Evolutionary conservation across 441 rosid species (phyloP).

Genomic region (Dalechampia spathulata): DNA sequence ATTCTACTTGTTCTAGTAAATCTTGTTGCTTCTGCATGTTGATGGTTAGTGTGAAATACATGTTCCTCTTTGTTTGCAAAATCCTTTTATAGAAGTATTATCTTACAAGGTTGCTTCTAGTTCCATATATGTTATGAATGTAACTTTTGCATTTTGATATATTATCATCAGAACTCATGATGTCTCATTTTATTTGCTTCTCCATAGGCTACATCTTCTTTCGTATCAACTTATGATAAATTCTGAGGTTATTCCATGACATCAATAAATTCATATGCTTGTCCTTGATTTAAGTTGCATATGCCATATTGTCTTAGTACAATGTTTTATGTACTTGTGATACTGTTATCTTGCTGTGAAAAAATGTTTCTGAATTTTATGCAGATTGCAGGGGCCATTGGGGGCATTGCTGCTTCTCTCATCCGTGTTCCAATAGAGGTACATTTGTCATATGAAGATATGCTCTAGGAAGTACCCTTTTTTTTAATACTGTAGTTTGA

Average conservation of each 20-base stretch:
- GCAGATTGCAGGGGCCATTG: slow-evolving; percentile 94
- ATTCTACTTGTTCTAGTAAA: slow-evolving; percentile 5
- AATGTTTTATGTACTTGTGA: slow-evolving; percentile 3
- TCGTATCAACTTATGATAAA: slow-evolving; percentile 5
- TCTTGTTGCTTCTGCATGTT: not conserved
- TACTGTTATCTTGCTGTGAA: slow-evolving; percentile 10
- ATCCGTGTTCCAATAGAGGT: slow-evolving; percentile 99
- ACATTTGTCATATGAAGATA: slow-evolving; percentile 7
- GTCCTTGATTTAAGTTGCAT: slow-evolving; percentile 2
- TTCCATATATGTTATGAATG: slow-evolving; percentile 1
- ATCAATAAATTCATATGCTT: not conserved
- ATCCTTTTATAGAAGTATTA: not conserved
- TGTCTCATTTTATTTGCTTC: not conserved
- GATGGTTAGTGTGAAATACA: not conserved
- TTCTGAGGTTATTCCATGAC: not conserved
- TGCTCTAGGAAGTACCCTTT: not conserved
- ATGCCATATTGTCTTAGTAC: not conserved
- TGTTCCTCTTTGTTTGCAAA: too few relatives aligned
- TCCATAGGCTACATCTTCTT: not conserved
- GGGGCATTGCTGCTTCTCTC: slow-evolving; percentile 94
- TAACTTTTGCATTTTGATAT: not conserved
- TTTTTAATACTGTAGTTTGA: not conserved
- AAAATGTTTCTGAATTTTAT: slow-evolving; percentile 21
- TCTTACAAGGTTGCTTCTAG: slow-evolving; percentile 3
- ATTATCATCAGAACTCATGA: not conserved